Base-by-base conservation (phyloP, 495 filamentous ascomycete species). In the Viridothelium virens region DNA sequence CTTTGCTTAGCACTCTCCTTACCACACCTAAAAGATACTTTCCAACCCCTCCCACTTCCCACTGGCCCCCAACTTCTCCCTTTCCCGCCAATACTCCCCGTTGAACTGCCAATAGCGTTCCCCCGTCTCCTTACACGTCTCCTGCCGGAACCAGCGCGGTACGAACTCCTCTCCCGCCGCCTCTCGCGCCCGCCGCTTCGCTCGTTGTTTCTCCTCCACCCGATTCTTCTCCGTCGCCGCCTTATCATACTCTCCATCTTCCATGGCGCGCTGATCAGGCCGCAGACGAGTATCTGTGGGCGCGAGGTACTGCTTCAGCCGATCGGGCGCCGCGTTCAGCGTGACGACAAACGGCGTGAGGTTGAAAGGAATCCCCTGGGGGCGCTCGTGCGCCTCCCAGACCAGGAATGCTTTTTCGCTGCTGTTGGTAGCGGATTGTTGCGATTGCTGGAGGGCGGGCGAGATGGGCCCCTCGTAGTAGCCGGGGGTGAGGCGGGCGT, bases 201-300 rank as follows among this genome's bases (percentile, higher is more conserved):
- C 88, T 65, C 94, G 79, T 81, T 98, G 94, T 70, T 87, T 94
- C 81, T 97, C 91, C 78, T 98, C 94, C 0, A 98, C 84, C 10
- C 95, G 83, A 72, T 95, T 93, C 83, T 98, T 98, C 81, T 98
- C 94, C 31, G 81, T 82, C 0, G 94, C 95, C 10, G 94, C 94
- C 59, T 95, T 78, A 70, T 96, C 91, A 71, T 98, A 98, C 74
- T 91, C 86, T 9, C 95, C 94, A 64, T 96, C 92, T 75, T 98
- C 94, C 94, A 98, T 98, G 0, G 94, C 94, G n/a, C 95, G 83
- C 78, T 98, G 94, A 74, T 98, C 94, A 0, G 94, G 95, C 18
- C 94, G 82, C 46, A 95, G 79, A 14, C 94, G 82, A 7, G 93
- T 94, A 74, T 98, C 94, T 0, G 94, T 98, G 4, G 95, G 95